Evolutionary conservation across 805 yeast genomes (phyloP).

Genomic region (Cyberlindnera sargentensis): DNA sequence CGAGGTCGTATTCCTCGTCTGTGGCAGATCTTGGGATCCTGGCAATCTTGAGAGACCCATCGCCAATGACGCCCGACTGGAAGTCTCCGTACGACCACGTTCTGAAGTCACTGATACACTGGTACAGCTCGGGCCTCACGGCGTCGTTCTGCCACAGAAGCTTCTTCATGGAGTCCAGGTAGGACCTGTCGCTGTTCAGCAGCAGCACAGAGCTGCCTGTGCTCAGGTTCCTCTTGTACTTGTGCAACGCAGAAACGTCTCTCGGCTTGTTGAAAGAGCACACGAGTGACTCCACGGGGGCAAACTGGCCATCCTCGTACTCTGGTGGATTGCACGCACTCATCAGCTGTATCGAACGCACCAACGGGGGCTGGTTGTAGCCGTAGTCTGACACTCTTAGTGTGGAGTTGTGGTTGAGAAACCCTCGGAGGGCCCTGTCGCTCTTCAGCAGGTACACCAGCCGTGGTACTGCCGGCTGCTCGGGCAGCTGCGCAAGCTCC

Average conservation of each 20-base stretch:
- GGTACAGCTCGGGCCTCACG: conserved; percentile 45
- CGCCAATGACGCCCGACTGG: conserved; percentile 45
- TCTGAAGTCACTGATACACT: conserved; percentile 54
- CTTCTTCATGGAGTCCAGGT: conserved; percentile 33
- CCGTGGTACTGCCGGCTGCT: conserved; percentile 30
- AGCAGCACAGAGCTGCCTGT: conserved; percentile 51
- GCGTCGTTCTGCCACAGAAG: conserved; percentile 44
- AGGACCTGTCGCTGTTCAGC: conserved; percentile 65
- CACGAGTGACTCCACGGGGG: conserved; percentile 15
- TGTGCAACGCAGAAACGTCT: conserved; percentile 11
- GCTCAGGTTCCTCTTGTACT: conserved; percentile 19
- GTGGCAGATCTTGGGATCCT: conserved; percentile 32
- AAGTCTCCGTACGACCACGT: conserved; percentile 38
- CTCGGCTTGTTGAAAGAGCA: conserved; percentile 11
- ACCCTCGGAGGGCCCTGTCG: conserved; percentile 34
- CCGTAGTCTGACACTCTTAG: conserved; percentile 20
- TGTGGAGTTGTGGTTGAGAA: conserved; percentile 33
- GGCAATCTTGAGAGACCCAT: conserved; percentile 46
- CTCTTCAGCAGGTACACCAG: conserved; percentile 37
- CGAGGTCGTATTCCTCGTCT: conserved; percentile 14
- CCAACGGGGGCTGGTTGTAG: not conserved
- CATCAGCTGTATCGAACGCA: conserved; percentile 12
- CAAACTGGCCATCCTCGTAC: conserved; percentile 17
- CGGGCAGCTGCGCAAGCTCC: conserved; percentile 32
- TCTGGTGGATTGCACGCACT: conserved; percentile 21